Base-by-base conservation (phyloP, 192 early-diverging fungal genomes). In the Phlyctochytrium planicorne region DNA sequence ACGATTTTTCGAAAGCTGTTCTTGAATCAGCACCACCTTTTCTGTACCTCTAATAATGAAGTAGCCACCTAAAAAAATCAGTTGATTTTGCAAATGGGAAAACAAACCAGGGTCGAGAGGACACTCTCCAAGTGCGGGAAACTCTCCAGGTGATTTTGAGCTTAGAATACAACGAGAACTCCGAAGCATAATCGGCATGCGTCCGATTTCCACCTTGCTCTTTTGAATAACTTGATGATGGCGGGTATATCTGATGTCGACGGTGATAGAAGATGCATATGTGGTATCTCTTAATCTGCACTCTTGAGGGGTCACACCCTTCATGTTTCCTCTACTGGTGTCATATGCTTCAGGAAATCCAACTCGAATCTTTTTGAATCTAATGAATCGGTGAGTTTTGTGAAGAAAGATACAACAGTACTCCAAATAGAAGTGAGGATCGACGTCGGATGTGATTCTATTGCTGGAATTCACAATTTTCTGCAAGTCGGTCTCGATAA, bases 1-100 rank as follows among this genome's bases (percentile, higher is more conserved):
- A 75, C 96, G 86, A 80, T 98, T 98, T 73, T 98, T 98, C 25
- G 93, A 95, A 77, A 98, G 83, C 69, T 98, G 96, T 83, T 98
- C 96, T 77, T 98, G 96, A 34, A 98, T 94, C 53, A 98, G 71
- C 82, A 97, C 94, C 2, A 98, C 94, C 80, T 97, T 98, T 73
- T 98, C 96, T 0, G 90, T 90, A 27, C 96, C 96, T 30, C 93
- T 89, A 66, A 97, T 91, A 35, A 98, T 86, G 84, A 98, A 98
- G 75, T 98, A 98, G 31, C 96, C 96, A 40, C 89, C 82, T 88
- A 65, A 25, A 24, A 29, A 56, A 47, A 20, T 17, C 4, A 10
- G 12, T 63, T 30, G 6, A 33, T 0, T 75, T 17, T 24, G 17
- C 23, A 0, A 17, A 25, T 36, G 67, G 17, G 30, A 34, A 2